Percentiles rank a stretch among this genome's conserved stretches.
Evolutionary conservation across 2,329 filamentous ascomycete species (phyloP).

Genomic region (Davidsoniella virescens): DNA sequence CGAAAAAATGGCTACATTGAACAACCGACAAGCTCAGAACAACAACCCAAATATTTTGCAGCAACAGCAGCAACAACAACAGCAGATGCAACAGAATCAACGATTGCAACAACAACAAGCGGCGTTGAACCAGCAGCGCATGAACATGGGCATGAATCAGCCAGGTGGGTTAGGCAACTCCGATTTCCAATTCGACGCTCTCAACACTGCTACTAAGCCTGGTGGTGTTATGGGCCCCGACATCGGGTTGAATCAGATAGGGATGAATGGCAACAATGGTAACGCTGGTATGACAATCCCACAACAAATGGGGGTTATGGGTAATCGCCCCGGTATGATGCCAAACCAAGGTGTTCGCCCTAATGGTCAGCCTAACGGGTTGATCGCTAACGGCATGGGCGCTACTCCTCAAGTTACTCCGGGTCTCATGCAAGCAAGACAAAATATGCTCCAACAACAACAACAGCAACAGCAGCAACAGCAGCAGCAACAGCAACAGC

Average conservation of each 20-base stretch:
- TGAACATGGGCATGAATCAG: constrained; percentile 31
- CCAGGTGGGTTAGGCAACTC: constrained; percentile 32
- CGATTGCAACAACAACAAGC: constrained; percentile 16
- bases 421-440: background rate
- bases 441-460: background rate
- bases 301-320: constrained; percentile 3
- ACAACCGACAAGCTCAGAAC: background rate
- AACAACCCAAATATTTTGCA: constrained; percentile 1
- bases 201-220: background rate
- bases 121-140: constrained; percentile 19
- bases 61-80: constrained; percentile 18
- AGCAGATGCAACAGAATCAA: constrained; percentile 19
- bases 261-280: constrained; percentile 1
- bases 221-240: constrained; percentile 1
- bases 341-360: background rate
- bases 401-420: background rate
- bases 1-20: background rate
- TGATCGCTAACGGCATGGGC: constrained; percentile 1
- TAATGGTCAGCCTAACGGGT: background rate
- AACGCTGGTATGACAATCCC: background rate
- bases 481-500: background rate
- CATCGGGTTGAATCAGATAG: background rate
- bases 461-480: background rate
- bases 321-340: constrained; percentile 1
- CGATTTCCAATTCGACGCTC: constrained; percentile 3